phyloP scores from a whole-genome alignment of 2,329 filamentous ascomycete species.

The Seiridium cupressi region DNA sequence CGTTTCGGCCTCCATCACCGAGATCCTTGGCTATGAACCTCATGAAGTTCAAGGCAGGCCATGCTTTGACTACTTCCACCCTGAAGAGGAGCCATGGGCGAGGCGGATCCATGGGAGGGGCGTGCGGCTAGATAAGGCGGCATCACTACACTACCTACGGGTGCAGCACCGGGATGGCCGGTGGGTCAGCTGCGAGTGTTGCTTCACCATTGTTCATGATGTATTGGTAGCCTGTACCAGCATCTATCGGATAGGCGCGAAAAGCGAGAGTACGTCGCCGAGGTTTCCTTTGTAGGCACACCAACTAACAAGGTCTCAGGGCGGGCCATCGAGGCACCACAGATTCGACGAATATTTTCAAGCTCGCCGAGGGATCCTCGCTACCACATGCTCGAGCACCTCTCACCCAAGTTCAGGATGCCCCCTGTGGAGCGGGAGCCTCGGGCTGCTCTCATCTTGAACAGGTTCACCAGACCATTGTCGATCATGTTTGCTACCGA shows the following conservation, averaged over 20 bases:
- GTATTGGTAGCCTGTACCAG: conserved; percentile 83
- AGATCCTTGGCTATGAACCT: conserved; percentile 70
- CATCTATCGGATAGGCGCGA: conserved; percentile 67
- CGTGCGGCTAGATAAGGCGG: conserved; percentile 77
- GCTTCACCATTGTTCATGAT: conserved; percentile 86
- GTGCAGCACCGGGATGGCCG: conserved; percentile 66
- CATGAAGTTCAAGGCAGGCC: conserved; percentile 74
- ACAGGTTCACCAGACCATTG: conserved; percentile 79
- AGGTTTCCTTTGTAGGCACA: conserved; percentile 7
- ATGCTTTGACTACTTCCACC: conserved; percentile 84
- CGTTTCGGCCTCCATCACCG: conserved; percentile 77
- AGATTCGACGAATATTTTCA: conserved; percentile 76
- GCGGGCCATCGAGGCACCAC: conserved; percentile 72
- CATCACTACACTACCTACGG: conserved; percentile 76
- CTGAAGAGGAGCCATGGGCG: conserved; percentile 75
- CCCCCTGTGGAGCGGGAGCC: conserved; percentile 69
- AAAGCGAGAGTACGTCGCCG: conserved; percentile 67
- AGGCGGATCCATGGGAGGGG: conserved; percentile 70
- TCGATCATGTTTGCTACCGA: conserved; percentile 86
- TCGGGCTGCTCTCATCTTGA: conserved; percentile 79
- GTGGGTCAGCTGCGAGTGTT: conserved; percentile 82
- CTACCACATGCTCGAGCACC: conserved; percentile 85
- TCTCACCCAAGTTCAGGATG: conserved; percentile 76
- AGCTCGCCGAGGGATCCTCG: conserved; percentile 79
- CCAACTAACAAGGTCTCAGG: conserved; percentile 45